Conservation (phyloP, 352 stramenopile genomes). For the Globisporangium nodosum region DNA sequence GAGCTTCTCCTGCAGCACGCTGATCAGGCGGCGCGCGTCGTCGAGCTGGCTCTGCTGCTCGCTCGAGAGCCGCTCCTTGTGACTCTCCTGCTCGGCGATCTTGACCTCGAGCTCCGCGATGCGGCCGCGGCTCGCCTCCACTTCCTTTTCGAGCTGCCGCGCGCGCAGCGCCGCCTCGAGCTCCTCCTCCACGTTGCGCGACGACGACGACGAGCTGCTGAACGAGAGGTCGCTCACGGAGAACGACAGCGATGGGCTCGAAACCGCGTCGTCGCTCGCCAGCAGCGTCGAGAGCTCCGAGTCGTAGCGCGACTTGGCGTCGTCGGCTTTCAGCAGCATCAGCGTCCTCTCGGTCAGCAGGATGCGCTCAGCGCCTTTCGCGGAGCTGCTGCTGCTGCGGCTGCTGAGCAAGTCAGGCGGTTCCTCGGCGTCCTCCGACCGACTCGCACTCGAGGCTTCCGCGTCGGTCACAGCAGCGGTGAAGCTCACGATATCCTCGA, state of each 20-base stretch:
- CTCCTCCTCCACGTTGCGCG: constrained; percentile 51
- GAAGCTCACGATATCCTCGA: constrained; percentile 8
- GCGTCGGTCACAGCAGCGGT: not conserved
- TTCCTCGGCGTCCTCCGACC: not conserved
- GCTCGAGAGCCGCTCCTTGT: constrained; percentile 44
- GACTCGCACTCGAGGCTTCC: not conserved
- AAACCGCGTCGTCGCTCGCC: constrained; percentile 28
- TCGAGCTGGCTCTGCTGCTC: constrained; percentile 53
- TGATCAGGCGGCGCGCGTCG: constrained; percentile 55
- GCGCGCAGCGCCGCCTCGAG: constrained; percentile 50
- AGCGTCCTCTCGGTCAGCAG: not conserved
- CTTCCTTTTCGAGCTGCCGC: constrained; percentile 63
- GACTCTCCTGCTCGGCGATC: constrained; percentile 51
- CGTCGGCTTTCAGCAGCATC: not conserved
- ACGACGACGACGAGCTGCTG: constrained; percentile 12
- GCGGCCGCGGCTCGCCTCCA: constrained; percentile 50
- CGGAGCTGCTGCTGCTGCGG: not conserved
- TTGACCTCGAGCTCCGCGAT: constrained; percentile 50
- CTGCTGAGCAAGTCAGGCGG: not conserved
- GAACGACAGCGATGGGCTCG: constrained; percentile 25
- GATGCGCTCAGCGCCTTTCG: not conserved
- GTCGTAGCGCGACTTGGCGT: constrained; percentile 10
- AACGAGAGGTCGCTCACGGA: constrained; percentile 9
- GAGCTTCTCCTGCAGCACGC: constrained; percentile 49
- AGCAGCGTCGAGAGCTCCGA: constrained; percentile 35